These are phyloP conservation scores for Acanthamoeba healyi DNA, from an alignment of 208 protist species.

Conservation along the genomic window DNA sequence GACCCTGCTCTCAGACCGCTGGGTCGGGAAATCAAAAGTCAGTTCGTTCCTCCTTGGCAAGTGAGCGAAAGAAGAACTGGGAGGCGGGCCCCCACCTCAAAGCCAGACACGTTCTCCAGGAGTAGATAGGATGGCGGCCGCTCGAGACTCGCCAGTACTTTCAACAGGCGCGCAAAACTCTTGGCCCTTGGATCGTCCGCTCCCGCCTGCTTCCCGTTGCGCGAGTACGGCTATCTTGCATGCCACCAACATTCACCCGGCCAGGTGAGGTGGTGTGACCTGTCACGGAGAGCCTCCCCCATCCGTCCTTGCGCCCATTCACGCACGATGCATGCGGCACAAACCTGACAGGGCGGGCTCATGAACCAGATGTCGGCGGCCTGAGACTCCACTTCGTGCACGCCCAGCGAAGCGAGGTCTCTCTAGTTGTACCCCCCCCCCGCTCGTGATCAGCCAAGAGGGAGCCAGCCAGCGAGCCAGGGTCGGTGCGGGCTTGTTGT, in stretches of 20 bases:
- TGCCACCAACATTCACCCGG: background rate
- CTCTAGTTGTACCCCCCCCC: too few relatives aligned
- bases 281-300: too few relatives aligned
- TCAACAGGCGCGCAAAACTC: conserved; percentile 23
- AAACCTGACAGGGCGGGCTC: conserved; percentile 41
- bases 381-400: background rate
- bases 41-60: too few relatives aligned
- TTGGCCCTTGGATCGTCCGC: conserved; percentile 21
- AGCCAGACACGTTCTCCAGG: conserved; percentile 39
- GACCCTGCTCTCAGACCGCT: background rate
- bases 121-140: conserved; percentile 5
- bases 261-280: too few relatives aligned
- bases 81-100: background rate
- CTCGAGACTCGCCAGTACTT: background rate
- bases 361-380: conserved; percentile 20
- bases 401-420: conserved; percentile 5
- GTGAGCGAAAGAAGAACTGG: background rate
- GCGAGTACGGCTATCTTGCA: conserved; percentile 34
- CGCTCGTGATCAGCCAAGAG: too few relatives aligned
- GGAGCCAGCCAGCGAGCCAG: too few relatives aligned
- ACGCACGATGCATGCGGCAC: too few relatives aligned
- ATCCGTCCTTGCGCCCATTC: background rate
- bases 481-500: background rate
- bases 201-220: conserved; percentile 13
- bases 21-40: too few relatives aligned